Percentiles rank a stretch among this genome's conserved stretches.
These are phyloP conservation scores for Mortierella antarctica DNA, from an alignment of 192 early-diverging fungal genomes.

Conservation along the genomic window DNA sequence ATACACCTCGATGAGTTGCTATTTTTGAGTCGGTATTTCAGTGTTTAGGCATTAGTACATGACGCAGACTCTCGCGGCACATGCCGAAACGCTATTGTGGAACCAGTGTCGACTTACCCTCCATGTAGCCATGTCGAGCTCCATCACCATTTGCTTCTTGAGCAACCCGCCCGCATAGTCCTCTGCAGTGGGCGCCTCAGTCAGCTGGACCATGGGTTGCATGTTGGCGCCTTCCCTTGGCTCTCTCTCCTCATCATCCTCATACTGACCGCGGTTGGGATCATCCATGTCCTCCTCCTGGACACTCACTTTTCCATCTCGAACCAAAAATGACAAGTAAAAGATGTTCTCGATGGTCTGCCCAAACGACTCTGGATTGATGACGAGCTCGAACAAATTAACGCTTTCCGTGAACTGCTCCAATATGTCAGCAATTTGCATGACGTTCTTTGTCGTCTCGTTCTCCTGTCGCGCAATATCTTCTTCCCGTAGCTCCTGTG, in stretches of 20 bases:
- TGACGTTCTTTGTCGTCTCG: conserved; percentile 88
- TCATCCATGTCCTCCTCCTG: conserved; percentile 72
- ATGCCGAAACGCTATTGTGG: not conserved
- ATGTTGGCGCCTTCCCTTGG: conserved; percentile 25
- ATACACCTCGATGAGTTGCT: conserved; percentile 76
- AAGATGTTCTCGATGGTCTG: conserved; percentile 98
- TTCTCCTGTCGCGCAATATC: conserved; percentile 87
- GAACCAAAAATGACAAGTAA: conserved; percentile 94
- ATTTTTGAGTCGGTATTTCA: not conserved
- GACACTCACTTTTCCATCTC: conserved; percentile 84
- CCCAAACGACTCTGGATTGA: conserved; percentile 90
- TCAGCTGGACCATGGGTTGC: conserved; percentile 60
- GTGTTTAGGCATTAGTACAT: not conserved
- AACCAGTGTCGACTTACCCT: conserved; percentile 54
- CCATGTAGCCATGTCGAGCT: conserved; percentile 76
- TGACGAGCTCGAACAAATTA: conserved; percentile 87
- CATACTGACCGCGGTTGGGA: conserved; percentile 50
- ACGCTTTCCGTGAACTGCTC: conserved; percentile 61
- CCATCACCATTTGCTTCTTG: conserved; percentile 85
- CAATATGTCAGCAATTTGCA: conserved; percentile 70
- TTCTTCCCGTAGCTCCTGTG: conserved; percentile 64
- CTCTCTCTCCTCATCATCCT: conserved; percentile 24
- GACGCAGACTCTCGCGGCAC: not conserved
- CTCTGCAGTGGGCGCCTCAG: conserved; percentile 74
- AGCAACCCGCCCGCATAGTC: conserved; percentile 71